Evolutionary conservation across 192 early-diverging fungal species (phyloP).

Genomic region (Obelidium mucronatum): DNA sequence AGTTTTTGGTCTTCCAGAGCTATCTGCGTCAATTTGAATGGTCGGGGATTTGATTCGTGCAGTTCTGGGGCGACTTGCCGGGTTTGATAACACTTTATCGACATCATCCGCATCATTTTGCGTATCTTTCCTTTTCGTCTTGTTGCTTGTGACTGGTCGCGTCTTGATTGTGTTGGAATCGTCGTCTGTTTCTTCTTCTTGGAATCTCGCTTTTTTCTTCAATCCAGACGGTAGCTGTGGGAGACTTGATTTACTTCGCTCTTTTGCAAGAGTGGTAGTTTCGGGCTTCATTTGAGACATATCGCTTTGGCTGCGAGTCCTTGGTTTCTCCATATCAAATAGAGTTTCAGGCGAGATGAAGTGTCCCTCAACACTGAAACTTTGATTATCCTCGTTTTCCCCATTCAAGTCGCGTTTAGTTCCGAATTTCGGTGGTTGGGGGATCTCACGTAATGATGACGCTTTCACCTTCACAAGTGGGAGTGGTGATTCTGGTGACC

Average conservation of each 20-base stretch:
- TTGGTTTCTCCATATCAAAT: not conserved
- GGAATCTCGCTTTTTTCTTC: too few species aligned
- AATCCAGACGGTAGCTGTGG: not conserved
- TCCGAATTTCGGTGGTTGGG: not conserved
- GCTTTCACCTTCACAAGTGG: constrained; percentile 11
- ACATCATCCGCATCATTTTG: too few species aligned
- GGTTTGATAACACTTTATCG: too few species aligned
- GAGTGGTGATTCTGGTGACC: too few species aligned
- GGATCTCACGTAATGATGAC: not conserved
- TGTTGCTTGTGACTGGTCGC: too few species aligned
- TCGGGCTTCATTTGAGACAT: not conserved
- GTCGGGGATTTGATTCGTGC: not conserved
- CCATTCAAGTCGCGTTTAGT: too few species aligned
- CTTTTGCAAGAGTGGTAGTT: not conserved
- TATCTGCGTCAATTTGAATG: not conserved
- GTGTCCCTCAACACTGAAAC: not conserved
- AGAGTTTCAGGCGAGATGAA: not conserved
- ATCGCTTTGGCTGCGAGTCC: not conserved
- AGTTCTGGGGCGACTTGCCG: not conserved
- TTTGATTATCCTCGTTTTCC: not conserved
- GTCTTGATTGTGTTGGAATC: too few species aligned
- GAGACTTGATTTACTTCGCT: not conserved
- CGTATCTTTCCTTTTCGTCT: too few species aligned
- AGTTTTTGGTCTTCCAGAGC: too few species aligned
- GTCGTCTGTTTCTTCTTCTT: too few species aligned